A percentile compares a stretch with the other conserved stretches of the same genome.
phyloP scores from a whole-genome alignment of 306 rosid genomes.

The Sindora glabra region DNA sequence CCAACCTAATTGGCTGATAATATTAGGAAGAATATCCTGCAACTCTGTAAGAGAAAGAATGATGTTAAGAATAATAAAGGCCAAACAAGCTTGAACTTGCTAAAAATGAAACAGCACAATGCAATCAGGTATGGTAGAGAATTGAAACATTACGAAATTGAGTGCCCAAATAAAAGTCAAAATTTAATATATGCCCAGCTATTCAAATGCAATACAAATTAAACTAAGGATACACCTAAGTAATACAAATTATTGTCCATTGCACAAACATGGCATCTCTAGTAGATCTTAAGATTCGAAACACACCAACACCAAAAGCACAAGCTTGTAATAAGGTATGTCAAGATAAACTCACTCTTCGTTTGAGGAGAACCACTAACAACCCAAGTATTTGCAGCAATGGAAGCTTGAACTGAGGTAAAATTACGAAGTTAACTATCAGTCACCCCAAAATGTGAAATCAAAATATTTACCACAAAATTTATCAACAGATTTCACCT shows the following conservation, averaged over 20 bases:
- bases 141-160: too few species aligned
- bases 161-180: too few species aligned
- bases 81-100: not conserved
- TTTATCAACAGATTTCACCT: conserved; percentile 31
- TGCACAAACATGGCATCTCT: too few species aligned
- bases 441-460: not conserved
- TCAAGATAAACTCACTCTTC: conserved; percentile 54
- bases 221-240: too few species aligned
- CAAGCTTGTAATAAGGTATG: not conserved
- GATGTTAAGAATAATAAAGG: not conserved
- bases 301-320: not conserved
- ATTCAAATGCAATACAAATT: not conserved
- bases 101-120: not conserved
- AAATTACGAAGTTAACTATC: not conserved
- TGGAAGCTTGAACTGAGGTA: conserved; percentile 90
- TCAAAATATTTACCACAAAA: not conserved
- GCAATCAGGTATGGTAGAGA: too few species aligned
- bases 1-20: conserved; percentile 85
- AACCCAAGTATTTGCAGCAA: conserved; percentile 98
- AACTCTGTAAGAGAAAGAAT: conserved; percentile 49
- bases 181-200: not conserved
- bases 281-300: too few species aligned
- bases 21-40: conserved; percentile 95
- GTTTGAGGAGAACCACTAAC: conserved; percentile 96
- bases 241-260: too few species aligned